These are phyloP conservation scores for Lentinus polychrous DNA, from an alignment of 1,284 basidiomycete genomes.

Conservation along the genomic window DNA sequence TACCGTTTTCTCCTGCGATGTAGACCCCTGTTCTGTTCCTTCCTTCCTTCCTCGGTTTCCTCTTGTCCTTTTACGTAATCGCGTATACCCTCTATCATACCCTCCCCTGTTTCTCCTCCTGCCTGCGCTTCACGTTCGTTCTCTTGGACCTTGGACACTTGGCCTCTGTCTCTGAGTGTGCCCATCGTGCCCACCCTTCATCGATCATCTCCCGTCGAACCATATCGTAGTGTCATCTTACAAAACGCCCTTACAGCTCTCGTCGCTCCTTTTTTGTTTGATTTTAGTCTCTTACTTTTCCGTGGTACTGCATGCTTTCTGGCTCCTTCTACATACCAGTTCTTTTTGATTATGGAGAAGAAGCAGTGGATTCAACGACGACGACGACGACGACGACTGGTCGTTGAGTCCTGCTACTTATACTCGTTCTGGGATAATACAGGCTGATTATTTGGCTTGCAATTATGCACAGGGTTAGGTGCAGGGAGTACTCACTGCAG, in stretches of 20 bases:
- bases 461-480: no score
- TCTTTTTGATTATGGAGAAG: neutral
- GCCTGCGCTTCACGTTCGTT: neutral
- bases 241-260: no score
- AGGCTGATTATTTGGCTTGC: neutral
- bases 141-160: neutral
- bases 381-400: neutral
- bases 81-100: conserved; percentile 7
- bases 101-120: neutral
- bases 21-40: neutral
- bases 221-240: no score
- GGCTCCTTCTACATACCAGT: neutral
- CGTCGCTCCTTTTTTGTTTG: neutral
- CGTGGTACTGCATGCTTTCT: neutral
- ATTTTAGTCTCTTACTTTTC: neutral
- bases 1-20: neutral
- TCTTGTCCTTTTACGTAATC: conserved; percentile 1
- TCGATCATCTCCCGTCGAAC: no score
- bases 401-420: neutral
- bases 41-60: neutral
- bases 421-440: neutral
- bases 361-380: neutral
- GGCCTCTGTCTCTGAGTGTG: neutral
- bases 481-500: no score
- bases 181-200: neutral